Base-by-base conservation (phyloP, 2,329 filamentous ascomycete species). In the Colletotrichum costaricense region DNA sequence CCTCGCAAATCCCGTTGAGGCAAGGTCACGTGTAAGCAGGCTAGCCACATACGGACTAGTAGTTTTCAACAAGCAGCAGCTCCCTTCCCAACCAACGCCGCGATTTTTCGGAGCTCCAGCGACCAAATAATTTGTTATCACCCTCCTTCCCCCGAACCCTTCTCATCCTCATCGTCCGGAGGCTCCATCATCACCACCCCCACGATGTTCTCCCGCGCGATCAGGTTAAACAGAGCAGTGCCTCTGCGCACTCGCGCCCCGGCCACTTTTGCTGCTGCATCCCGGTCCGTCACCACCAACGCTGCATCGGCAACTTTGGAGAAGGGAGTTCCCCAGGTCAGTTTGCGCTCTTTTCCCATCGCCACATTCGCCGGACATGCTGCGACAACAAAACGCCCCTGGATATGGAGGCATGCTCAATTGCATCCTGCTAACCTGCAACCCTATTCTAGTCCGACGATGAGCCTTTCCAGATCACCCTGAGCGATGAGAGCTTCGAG, bases 401-500 rank as follows among this genome's bases (percentile, higher is more conserved):
- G 57, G 26, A 19, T 30, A 28, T 14, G 58, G 8, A 14, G 12
- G 46, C 9, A 22, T 8, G 49, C 16, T 22, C 22, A 58, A 70
- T 28, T 62, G n/a, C 63, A 63, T 55, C n/a, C 24, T 60, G 30
- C 69, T 74, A 59, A 74, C 63, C 5, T 57, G 58, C 33, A 42
- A 22, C 33, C 67, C 76, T 5, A 12, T 66, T 77, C 68, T 82
- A 97, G 95, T 94, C 95, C 85, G 95, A 98, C 84, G 95, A 98
- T 81, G 94, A 97, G 90, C 91, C 92, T 77, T 98, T 99, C 88
- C 91, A 93, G 81, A 91, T 99, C 83, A 93, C 92, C 81, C 93
- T 99, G 84, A 97, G 95, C 84, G 95, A 98, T 84, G 96, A 98
- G 93, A 96, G 94, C 88, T 99, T 98, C 88, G 97, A 99, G 91